phyloP scores from a whole-genome alignment of 257 asterid genomes.

The Nicotiana paniculata region DNA sequence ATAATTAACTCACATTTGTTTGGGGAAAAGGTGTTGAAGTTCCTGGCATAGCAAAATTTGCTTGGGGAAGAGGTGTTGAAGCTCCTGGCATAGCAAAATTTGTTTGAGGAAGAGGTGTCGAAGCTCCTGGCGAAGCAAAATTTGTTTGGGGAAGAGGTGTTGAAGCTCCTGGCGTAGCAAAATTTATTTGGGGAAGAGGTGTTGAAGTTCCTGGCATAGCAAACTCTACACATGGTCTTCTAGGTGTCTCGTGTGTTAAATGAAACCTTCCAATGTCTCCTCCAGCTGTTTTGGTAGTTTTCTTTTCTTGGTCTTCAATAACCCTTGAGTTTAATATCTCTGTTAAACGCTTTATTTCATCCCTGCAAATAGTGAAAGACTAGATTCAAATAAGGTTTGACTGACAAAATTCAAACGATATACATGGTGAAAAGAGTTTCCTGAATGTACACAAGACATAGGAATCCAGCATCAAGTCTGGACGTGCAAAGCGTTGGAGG shows the following conservation, averaged over 20 bases:
- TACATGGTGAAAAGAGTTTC: not conserved
- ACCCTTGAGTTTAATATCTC: conserved; percentile 55
- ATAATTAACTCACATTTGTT: conserved; percentile 37
- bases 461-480: not conserved
- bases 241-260: conserved; percentile 30
- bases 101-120: too few relatives aligned
- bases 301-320: conserved; percentile 29
- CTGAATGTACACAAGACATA: not conserved
- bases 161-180: too few relatives aligned
- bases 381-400: not conserved
- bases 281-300: conserved; percentile 23
- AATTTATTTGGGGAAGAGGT: conserved; percentile 27
- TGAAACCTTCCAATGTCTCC: conserved; percentile 29
- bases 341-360: conserved; percentile 54
- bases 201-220: conserved; percentile 27
- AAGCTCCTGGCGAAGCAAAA: too few relatives aligned
- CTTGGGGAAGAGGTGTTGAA: too few relatives aligned
- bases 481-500: not conserved
- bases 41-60: too few relatives aligned
- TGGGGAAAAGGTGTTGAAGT: not conserved
- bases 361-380: conserved; percentile 41
- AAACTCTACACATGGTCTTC: conserved; percentile 25
- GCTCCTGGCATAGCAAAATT: too few relatives aligned
- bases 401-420: not conserved
- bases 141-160: too few relatives aligned